Conservation (phyloP, 176 grass and related monocot species). For the Hordeum marinum region DNA sequence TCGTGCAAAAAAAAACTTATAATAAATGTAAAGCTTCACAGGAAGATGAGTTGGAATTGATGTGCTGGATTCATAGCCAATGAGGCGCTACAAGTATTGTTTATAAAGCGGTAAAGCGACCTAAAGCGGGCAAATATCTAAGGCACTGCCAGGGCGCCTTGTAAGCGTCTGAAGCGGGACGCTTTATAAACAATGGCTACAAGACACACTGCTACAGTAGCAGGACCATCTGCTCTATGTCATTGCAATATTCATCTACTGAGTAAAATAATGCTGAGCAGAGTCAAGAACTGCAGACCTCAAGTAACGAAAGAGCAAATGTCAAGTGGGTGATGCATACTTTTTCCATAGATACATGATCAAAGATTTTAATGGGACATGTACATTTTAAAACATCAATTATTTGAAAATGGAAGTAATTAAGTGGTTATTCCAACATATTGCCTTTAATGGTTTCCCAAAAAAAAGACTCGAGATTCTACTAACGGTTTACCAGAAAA, state of each 20-base stretch:
- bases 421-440: background rate
- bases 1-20: background rate
- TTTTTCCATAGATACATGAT: background rate
- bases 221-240: no score
- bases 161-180: no score
- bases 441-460: background rate
- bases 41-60: no score
- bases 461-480: background rate
- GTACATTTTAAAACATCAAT: background rate
- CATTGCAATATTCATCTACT: background rate
- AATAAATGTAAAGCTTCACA: background rate
- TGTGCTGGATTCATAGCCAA: background rate
- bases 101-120: no score
- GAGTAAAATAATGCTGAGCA: background rate
- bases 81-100: background rate
- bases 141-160: no score
- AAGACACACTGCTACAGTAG: background rate
- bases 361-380: background rate
- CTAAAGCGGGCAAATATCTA: no score
- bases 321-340: background rate
- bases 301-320: background rate
- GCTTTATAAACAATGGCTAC: no score
- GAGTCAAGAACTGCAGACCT: background rate
- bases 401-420: background rate
- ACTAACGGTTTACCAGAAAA: no score